Conservation (phyloP, 2,329 filamentous ascomycete genomes). For the Nannizzia gypsea region DNA sequence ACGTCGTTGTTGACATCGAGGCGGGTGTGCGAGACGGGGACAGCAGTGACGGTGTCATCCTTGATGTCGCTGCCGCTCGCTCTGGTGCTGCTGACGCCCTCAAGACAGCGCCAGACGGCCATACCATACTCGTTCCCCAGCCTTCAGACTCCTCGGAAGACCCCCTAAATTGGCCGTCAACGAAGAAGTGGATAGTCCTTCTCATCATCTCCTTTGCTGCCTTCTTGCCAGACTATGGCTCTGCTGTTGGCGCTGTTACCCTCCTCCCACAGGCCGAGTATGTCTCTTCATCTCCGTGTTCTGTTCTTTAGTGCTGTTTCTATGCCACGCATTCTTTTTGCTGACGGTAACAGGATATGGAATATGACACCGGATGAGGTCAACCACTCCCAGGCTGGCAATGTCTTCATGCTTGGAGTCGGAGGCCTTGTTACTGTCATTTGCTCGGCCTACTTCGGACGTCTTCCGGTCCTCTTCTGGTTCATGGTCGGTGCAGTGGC, state of each 20-base stretch:
- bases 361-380: constrained; percentile 28
- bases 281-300: constrained; percentile 11
- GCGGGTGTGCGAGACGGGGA: neutral
- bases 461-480: constrained; percentile 34
- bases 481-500: constrained; percentile 27
- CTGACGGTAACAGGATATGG: constrained; percentile 21
- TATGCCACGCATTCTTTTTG: too few relatives aligned
- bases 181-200: constrained; percentile 27
- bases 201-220: constrained; percentile 29
- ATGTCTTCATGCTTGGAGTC: constrained; percentile 36
- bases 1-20: neutral
- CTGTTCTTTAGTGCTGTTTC: too few relatives aligned
- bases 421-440: constrained; percentile 33
- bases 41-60: constrained; percentile 21
- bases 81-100: constrained; percentile 17
- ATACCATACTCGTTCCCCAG: constrained; percentile 29
- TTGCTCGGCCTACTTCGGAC: constrained; percentile 34
- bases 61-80: constrained; percentile 15
- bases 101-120: constrained; percentile 24
- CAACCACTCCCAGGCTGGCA: constrained; percentile 31
- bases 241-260: constrained; percentile 31
- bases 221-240: constrained; percentile 35
- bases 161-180: constrained; percentile 27
- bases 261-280: constrained; percentile 28
- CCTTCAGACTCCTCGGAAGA: constrained; percentile 28